Base-by-base conservation (phyloP, 768 basidiomycete species). In the Kwoniella heveanensis region DNA sequence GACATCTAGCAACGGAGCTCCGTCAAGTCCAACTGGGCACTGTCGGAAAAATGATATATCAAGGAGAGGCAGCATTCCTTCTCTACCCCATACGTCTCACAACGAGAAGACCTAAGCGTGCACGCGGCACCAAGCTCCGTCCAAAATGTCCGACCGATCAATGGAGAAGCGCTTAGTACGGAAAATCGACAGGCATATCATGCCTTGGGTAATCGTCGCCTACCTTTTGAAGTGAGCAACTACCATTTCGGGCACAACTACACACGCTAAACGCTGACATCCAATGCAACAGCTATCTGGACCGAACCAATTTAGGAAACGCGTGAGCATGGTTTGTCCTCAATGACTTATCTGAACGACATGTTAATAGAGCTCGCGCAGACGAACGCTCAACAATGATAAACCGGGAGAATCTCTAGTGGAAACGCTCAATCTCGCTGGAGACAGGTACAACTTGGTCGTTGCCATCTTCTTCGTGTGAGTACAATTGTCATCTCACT, bases 401-500 rank as follows among this genome's bases (percentile, higher is more conserved):
- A 65, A 68, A 36, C 68, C 65, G 1, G 69, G 69, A 7, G 66
- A 70, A 29, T 73, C 72, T 2, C 61, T 70, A 2, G 61, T 68
- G 22, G 67, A 70, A 57, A 63, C 60, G 6, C 63, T 73, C 36
- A 57, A 70, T 21, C 52, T 73, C 4, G 32, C 57, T 22, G 68
- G 68, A 2, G 68, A 73, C 37, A 27, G 67, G 25, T 73, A 73
- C 48, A 67, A 65, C 55, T 39, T 73, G 50, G 49, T 73, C 13
- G 69, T 70, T 2, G 72, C 69, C 9, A 70, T 73, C 48, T 73
- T 73, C 65, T 73, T 73, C 56, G 50, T 70, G 67, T 71, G 29
- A 54, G 70, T 51, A 8, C 1, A 15, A 29, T 13, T 21, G 13
- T 36, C 17, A 17, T 19, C 17, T 49, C 37, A 25, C 24, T 25